Percentiles rank a stretch among this genome's conserved stretches.
These are phyloP conservation scores for Letharia lupina DNA, from an alignment of 495 filamentous ascomycete genomes.

Conservation along the genomic window DNA sequence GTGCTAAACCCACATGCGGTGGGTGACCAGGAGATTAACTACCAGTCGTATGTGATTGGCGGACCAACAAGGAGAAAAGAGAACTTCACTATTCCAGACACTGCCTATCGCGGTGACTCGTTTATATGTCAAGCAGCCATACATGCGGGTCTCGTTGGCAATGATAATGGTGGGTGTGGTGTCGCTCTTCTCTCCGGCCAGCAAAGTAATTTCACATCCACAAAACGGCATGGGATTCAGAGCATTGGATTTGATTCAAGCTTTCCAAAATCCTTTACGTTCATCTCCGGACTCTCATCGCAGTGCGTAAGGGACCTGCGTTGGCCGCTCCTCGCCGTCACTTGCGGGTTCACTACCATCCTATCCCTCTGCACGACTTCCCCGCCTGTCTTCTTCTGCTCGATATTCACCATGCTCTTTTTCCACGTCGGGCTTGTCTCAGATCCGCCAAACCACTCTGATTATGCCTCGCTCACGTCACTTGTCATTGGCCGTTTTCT, in stretches of 20 bases:
- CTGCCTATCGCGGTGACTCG: slow-evolving; percentile 71
- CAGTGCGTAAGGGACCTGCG: slow-evolving; percentile 56
- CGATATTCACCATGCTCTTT: slow-evolving; percentile 63
- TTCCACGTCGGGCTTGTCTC: slow-evolving; percentile 71
- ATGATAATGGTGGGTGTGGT: slow-evolving; percentile 67
- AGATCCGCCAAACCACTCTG: slow-evolving; percentile 56
- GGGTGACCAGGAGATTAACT: slow-evolving; percentile 62
- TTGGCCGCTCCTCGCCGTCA: slow-evolving; percentile 68
- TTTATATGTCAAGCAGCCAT: slow-evolving; percentile 76
- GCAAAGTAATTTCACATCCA: slow-evolving; percentile 51
- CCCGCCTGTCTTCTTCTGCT: slow-evolving; percentile 60
- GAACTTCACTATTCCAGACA: slow-evolving; percentile 29
- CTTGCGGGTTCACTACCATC: slow-evolving; percentile 54
- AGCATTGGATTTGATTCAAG: slow-evolving; percentile 64
- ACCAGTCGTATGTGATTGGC: slow-evolving; percentile 65
- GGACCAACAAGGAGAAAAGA: slow-evolving; percentile 45
- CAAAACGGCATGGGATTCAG: slow-evolving; percentile 53
- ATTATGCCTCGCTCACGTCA: slow-evolving; percentile 55
- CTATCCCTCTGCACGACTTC: slow-evolving; percentile 64
- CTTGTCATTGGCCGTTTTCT: slow-evolving; percentile 62
- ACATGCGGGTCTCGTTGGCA: slow-evolving; percentile 63
- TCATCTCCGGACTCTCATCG: slow-evolving; percentile 36
- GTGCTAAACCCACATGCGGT: slow-evolving; percentile 67
- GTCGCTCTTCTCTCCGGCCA: slow-evolving; percentile 60
- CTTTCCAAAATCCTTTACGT: slow-evolving; percentile 69